phyloP scores from a whole-genome alignment of 352 stramenopile genomes.

The Pythium sp. region DNA sequence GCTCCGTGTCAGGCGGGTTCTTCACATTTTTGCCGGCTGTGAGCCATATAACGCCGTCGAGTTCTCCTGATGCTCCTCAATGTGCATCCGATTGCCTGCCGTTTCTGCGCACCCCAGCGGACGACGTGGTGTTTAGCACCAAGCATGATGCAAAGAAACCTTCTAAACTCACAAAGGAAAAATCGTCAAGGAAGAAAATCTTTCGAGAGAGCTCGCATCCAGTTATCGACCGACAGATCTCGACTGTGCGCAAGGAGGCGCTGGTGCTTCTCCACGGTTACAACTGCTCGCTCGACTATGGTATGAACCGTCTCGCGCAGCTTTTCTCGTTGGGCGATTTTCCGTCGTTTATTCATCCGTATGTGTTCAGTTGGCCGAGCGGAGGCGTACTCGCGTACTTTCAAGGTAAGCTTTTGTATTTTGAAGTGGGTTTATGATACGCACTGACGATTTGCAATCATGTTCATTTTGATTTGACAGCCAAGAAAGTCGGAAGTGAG shows the following conservation, averaged over 20 bases:
- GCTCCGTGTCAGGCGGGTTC: conserved; percentile 69
- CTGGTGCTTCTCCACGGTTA: conserved; percentile 37
- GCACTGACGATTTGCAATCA: not conserved
- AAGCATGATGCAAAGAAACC: conserved; percentile 13
- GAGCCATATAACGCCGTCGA: conserved; percentile 46
- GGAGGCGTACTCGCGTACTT: conserved; percentile 32
- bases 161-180: conserved; percentile 4
- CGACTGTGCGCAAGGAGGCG: conserved; percentile 19
- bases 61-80: conserved; percentile 28
- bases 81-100: conserved; percentile 38
- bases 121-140: conserved; percentile 52
- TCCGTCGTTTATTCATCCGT: conserved; percentile 34
- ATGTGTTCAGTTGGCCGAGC: conserved; percentile 47
- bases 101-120: conserved; percentile 40
- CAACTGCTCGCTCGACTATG: conserved; percentile 39
- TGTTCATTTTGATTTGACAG: conserved; percentile 11
- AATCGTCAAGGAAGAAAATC: conserved; percentile 21
- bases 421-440: not conserved
- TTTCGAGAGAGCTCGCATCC: conserved; percentile 25
- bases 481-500: conserved; percentile 39
- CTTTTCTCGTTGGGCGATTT: conserved; percentile 36
- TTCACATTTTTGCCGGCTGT: conserved; percentile 67
- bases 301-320: conserved; percentile 29
- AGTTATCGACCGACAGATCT: conserved; percentile 7
- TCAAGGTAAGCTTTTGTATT: conserved; percentile 17